Base-by-base conservation (phyloP, 2,329 filamentous ascomycete species). In the Alternaria viburni region DNA sequence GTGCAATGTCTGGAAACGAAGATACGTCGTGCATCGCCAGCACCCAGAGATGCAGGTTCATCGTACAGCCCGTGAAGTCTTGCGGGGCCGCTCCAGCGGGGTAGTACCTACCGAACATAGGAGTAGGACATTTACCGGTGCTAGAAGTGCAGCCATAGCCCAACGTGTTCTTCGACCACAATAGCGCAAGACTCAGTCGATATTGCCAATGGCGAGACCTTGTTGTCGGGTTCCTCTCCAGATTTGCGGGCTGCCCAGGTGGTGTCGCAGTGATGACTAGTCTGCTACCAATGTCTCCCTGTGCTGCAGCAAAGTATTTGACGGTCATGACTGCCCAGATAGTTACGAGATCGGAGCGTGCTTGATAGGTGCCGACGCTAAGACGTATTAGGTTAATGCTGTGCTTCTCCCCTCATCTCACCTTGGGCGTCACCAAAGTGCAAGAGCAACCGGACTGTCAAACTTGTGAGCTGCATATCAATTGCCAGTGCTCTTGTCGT, bases 41-140 rank as follows among this genome's bases (percentile, higher is more conserved):
- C 26, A 51, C 17, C 26, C 17, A 21, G 12, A 6, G 19, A 32
- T 30, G 11, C 17, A 15, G 11, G 26, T 28, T 51, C 47, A 15
- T 60, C 43, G n/a, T 28, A 45, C 21, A 30, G n/a, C 36, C 8
- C 15, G 44, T 49, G 44, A 23, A 47, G 28, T 43, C 25, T 15
- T 36, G 52, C 51, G 58, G 58, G 52, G 44, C 17, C 49, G 36
- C 23, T 26, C 8, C 30, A 45, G 58, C 58, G 58, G 58, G 58
- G 58, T 61, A 61, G 41, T 56, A 43, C 13, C n/a, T 15, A 57
- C 52, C 58, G 32, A 61, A 44, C 15, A 49, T 51, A 23, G 21
- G 21, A 43, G 12, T 17, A 3, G 5, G 57, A 56, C 13, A 60
- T 61, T 26, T 61, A 50, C 58, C 58, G 58, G 58, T 61, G 58